Conservation (phyloP, 805 yeast species). For the Myxozyma sirexii region DNA sequence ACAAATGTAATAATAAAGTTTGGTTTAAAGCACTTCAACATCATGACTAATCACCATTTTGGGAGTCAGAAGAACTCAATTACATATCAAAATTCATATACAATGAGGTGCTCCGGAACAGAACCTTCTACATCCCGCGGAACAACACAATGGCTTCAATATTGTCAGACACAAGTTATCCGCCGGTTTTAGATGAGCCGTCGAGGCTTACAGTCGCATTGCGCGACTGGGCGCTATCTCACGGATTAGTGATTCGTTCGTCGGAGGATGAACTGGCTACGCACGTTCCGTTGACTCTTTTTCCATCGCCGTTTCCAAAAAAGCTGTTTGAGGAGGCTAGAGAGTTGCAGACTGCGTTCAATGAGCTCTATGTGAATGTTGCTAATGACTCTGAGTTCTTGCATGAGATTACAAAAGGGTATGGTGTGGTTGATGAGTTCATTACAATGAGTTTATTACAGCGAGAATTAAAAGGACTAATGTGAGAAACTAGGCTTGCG, state of each 20-base stretch:
- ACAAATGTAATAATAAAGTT: neutral
- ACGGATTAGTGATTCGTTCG: conserved; percentile 35
- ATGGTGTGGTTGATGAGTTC: conserved; percentile 16
- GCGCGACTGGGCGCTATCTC: conserved; percentile 35
- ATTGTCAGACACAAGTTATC: conserved; percentile 11
- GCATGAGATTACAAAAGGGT: conserved; percentile 52
- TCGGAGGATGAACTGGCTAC: conserved; percentile 54
- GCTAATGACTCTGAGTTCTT: conserved; percentile 67
- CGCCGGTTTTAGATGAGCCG: conserved; percentile 18
- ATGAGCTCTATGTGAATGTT: conserved; percentile 72
- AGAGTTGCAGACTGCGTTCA: conserved; percentile 66
- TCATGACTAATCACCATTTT: neutral
- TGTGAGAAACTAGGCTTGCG: conserved; percentile 58
- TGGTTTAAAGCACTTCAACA: no score
- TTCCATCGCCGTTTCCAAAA: conserved; percentile 85
- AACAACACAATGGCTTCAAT: conserved; percentile 3
- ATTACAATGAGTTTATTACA: neutral
- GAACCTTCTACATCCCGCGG: neutral
- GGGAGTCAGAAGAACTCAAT: conserved; percentile 1
- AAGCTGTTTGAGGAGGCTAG: conserved; percentile 66
- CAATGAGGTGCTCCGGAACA: neutral
- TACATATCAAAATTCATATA: conserved; percentile 9
- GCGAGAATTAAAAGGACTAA: no score
- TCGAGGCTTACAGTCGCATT: conserved; percentile 14
- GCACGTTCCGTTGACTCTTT: conserved; percentile 85